A percentile compares a stretch with the other conserved stretches of the same genome.
Conservation (phyloP, 345 rosid species). For the Eutrema yunnanense region DNA sequence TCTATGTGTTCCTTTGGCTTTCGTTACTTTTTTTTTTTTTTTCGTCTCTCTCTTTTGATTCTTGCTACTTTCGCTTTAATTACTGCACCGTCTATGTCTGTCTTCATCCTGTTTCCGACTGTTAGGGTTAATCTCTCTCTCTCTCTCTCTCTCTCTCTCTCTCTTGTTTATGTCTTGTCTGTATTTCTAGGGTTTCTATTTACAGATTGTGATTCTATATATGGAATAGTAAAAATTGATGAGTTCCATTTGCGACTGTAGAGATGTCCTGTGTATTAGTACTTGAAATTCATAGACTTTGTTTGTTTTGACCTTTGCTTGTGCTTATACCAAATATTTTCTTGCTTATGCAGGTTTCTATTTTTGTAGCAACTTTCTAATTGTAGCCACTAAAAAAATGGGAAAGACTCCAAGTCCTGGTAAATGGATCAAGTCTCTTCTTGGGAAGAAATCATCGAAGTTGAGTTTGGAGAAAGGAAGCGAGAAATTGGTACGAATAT, state of each 20-base stretch:
- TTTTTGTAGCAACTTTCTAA: not conserved
- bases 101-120: not conserved
- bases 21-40: not conserved
- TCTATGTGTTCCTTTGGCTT: constrained; percentile 17
- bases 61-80: constrained; percentile 13
- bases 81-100: not conserved
- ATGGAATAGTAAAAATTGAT: not conserved
- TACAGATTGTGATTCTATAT: not conserved
- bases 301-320: not conserved
- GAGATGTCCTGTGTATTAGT: not conserved
- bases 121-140: constrained; percentile 2
- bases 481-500: constrained; percentile 39
- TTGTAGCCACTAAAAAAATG: constrained; percentile 32
- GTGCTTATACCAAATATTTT: constrained; percentile 3
- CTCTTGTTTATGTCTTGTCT: not conserved
- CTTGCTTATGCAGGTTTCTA: constrained; percentile 19
- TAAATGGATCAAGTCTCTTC: constrained; percentile 72
- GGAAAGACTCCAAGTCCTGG: constrained; percentile 74
- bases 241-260: not conserved
- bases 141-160: not conserved
- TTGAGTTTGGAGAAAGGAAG: constrained; percentile 48
- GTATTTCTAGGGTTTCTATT: constrained; percentile 20
- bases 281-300: not conserved
- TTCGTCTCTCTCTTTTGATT: constrained; percentile 1
- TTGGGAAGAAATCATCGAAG: constrained; percentile 64